Conservation (phyloP, 1,139 yeast species). For the Candida sp. region DNA sequence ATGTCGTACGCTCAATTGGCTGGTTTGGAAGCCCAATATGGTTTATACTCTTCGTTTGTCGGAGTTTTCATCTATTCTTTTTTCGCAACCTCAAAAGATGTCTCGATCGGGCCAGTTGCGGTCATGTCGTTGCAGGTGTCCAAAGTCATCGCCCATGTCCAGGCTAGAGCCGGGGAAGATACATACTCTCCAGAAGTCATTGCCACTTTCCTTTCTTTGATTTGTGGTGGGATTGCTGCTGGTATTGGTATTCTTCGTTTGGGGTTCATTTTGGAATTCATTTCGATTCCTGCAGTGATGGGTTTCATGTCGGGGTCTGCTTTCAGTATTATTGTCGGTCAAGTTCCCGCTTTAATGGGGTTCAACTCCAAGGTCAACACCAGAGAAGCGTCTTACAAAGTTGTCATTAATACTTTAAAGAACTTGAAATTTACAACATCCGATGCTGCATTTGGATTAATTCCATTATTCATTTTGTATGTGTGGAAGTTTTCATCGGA, state of each 20-base stretch:
- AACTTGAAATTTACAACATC: slow-evolving; percentile 62
- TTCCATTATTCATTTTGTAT: slow-evolving; percentile 66
- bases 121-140: slow-evolving; percentile 91
- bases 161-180: slow-evolving; percentile 29
- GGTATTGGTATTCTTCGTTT: slow-evolving; percentile 81
- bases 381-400: slow-evolving; percentile 65
- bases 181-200: slow-evolving; percentile 59
- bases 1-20: slow-evolving; percentile 96
- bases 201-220: slow-evolving; percentile 75
- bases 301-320: slow-evolving; percentile 98
- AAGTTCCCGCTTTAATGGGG: slow-evolving; percentile 87
- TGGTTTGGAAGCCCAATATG: slow-evolving; percentile 76
- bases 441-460: slow-evolving; percentile 90
- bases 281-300: slow-evolving; percentile 88
- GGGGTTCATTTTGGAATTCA: slow-evolving; percentile 86
- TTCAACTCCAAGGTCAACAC: slow-evolving; percentile 64
- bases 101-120: slow-evolving; percentile 95
- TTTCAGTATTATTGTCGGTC: slow-evolving; percentile 75
- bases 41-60: slow-evolving; percentile 87
- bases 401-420: slow-evolving; percentile 70
- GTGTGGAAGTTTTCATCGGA: slow-evolving; percentile 58
- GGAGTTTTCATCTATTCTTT: slow-evolving; percentile 88
- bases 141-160: slow-evolving; percentile 69
- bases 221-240: slow-evolving; percentile 82
- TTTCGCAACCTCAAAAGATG: slow-evolving; percentile 95